Conservation (phyloP, 441 rosid species). For the Brassica hybrid region DNA sequence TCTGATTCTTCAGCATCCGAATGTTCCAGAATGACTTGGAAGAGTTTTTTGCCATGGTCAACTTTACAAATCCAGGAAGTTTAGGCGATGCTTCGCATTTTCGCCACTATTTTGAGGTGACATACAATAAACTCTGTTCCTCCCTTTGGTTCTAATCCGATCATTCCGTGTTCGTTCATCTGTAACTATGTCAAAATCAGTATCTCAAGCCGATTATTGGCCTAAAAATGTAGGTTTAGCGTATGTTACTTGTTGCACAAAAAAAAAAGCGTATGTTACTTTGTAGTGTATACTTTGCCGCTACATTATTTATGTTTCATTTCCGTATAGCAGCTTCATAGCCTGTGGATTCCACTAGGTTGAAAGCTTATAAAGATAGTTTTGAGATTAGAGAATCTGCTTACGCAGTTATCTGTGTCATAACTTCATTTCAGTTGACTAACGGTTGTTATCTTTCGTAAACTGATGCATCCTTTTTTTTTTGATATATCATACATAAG, state of each 20-base stretch:
- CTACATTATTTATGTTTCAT: constrained; percentile 20
- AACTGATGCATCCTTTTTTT: constrained; percentile 29
- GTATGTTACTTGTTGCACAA: background rate
- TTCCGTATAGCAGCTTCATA: constrained; percentile 17
- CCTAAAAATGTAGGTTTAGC: constrained; percentile 16
- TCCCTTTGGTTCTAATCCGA: constrained; percentile 14
- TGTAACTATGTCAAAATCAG: constrained; percentile 11
- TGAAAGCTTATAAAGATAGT: background rate
- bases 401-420: constrained; percentile 17
- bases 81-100: constrained; percentile 90
- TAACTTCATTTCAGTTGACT: constrained; percentile 7
- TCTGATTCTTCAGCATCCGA: constrained; percentile 9
- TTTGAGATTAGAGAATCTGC: constrained; percentile 23
- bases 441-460: constrained; percentile 15
- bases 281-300: constrained; percentile 14
- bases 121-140: constrained; percentile 27
- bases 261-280: background rate
- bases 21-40: constrained; percentile 91
- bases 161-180: constrained; percentile 17
- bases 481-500: constrained; percentile 50
- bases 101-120: constrained; percentile 95
- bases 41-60: constrained; percentile 99
- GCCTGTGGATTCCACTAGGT: constrained; percentile 23
- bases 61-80: constrained; percentile 95
- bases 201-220: background rate